Percentiles rank a stretch among this genome's conserved stretches.
Evolutionary conservation across 2,329 filamentous ascomycete species (phyloP).

Genomic region (Penicillium sp.): DNA sequence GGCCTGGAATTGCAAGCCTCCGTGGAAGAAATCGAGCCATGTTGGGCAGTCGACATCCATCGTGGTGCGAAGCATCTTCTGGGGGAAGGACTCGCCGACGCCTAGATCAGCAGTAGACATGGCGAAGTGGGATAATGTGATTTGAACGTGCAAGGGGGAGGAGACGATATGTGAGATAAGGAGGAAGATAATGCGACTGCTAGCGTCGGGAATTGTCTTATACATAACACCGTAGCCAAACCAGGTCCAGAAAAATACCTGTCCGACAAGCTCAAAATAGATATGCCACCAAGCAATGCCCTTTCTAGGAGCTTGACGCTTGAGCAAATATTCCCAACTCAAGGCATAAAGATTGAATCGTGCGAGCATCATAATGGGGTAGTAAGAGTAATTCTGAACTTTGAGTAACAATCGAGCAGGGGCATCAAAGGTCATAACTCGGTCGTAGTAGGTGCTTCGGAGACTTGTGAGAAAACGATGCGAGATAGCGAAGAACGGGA

Average conservation of each 20-base stretch:
- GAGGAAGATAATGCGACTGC: conserved; percentile 70
- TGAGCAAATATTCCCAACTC: conserved; percentile 74
- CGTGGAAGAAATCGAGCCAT: conserved; percentile 88
- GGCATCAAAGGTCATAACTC: conserved; percentile 73
- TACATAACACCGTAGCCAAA: conserved; percentile 83
- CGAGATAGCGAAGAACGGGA: conserved; percentile 84
- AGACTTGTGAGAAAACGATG: conserved; percentile 74
- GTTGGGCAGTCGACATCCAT: conserved; percentile 89
- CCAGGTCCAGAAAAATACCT: conserved; percentile 81
- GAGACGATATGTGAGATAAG: conserved; percentile 78
- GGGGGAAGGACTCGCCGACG: conserved; percentile 79
- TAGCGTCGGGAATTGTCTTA: conserved; percentile 65
- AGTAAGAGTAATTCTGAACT: conserved; percentile 81
- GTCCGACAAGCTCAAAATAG: conserved; percentile 73
- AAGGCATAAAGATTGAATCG: conserved; percentile 84
- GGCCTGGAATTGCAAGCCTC: conserved; percentile 84
- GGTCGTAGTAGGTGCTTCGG: conserved; percentile 79
- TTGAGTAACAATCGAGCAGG: conserved; percentile 68
- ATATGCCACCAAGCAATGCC: conserved; percentile 81
- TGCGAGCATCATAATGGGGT: conserved; percentile 74
- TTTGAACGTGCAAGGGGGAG: conserved; percentile 81
- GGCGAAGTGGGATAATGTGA: conserved; percentile 87
- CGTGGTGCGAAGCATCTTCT: conserved; percentile 86
- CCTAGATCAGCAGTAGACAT: conserved; percentile 90
- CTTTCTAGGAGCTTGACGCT: conserved; percentile 67